Base-by-base conservation (phyloP, 331 rosid species). In the Pyrus hybrid region DNA sequence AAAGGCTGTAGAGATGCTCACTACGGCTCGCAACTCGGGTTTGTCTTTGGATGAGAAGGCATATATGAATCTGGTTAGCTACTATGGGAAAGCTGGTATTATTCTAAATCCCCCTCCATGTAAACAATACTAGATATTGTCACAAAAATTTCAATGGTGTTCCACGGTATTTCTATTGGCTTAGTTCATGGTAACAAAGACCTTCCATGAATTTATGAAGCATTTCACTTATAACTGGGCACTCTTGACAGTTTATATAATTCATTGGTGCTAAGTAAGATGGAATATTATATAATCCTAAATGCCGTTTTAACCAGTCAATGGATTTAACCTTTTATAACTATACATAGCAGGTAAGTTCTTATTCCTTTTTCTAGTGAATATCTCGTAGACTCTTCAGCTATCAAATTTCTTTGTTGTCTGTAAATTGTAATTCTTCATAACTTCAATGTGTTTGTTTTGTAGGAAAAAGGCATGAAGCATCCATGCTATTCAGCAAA, bases 31-130 rank as follows among this genome's bases (percentile, higher is more conserved):
- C 51, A 66, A 84, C 58, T 78, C 71, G 67, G 87, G 80, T 66
- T 71, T 81, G 80, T 61, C 84, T 78, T 80, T 86, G 72, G 97
- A 88, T 86, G 98, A 86, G 83, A 91, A 85, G 82, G 79, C 91
- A 47, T 90, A 81, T 82, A 86, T 85, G 89, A 93, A 93, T 83
- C 71, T 93, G 88, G 90, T 93, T 77, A 90, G 88, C 87, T 87
- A 77, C 84, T 93, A 86, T 60, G 98, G 98, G 77, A 93, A 93
- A 79, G 91, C 95, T 78, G 98, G 98, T 93, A 90, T 33, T 16
- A 22, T 63, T 70, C 80, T 75, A 65, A 41, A 71, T 75, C 56
- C 60, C 28, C 17, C 68, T 51, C 64, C 67, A 67, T 4, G 54
- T 60, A 53, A 43, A 5, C 32, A 21, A 66, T 4, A 14, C 22